Percentiles rank a stretch among this genome's conserved stretches.
Conservation (phyloP, 2,329 filamentous ascomycete genomes). For the Aspergillus nomiae region DNA sequence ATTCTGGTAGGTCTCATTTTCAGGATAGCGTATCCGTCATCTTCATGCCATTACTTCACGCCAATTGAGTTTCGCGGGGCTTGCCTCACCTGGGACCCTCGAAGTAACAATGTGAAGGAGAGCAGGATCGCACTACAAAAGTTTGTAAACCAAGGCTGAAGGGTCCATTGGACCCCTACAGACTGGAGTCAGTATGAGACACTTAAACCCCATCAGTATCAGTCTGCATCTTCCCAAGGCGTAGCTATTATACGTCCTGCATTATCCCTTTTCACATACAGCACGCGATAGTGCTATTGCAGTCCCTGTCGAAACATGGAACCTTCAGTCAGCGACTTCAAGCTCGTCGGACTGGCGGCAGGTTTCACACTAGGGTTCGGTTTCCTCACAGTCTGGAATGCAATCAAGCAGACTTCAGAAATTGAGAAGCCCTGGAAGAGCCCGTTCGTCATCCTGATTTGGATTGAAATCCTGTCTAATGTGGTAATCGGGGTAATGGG, state of each 20-base stretch:
- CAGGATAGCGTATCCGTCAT: background rate
- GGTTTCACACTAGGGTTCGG: background rate
- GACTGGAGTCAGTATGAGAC: background rate
- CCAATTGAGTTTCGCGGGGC: background rate
- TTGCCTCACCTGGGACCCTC: background rate
- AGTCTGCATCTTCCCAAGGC: background rate
- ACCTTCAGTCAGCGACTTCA: background rate
- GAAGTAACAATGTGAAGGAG: background rate
- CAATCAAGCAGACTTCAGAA: background rate
- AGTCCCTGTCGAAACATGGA: background rate
- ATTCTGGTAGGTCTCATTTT: background rate
- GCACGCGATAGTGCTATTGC: background rate
- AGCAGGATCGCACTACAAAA: background rate
- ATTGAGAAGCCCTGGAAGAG: background rate
- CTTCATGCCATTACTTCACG: background rate
- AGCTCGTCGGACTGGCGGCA: background rate
- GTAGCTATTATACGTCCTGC: background rate
- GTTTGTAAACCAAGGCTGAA: background rate
- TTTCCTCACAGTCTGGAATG: background rate
- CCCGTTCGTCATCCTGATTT: background rate
- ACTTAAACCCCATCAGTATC: background rate
- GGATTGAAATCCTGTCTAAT: background rate
- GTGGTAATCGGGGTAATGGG: background rate
- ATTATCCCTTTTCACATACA: background rate
- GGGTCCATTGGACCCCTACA: background rate